These are phyloP conservation scores for Solanum aculeatissimum DNA, from an alignment of 305 asterid genomes.

Conservation along the genomic window DNA sequence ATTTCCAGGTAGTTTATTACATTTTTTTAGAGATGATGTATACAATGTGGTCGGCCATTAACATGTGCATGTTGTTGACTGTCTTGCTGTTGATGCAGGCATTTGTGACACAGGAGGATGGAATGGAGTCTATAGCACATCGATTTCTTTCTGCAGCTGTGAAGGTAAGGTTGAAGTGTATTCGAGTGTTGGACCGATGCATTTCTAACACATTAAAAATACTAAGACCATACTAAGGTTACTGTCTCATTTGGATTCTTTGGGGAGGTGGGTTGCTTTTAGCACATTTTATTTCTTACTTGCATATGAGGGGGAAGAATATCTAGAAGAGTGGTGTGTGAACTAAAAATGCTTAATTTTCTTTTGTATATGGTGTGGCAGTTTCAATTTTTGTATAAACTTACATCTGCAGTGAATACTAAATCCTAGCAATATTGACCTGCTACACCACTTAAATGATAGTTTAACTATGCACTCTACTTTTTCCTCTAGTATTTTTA, in stretches of 20 bases:
- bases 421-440: background rate
- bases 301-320: background rate
- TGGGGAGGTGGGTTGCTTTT: background rate
- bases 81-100: slow-evolving; percentile 43
- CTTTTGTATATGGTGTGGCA: background rate
- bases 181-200: background rate
- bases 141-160: slow-evolving; percentile 94
- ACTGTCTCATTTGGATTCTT: background rate
- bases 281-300: background rate
- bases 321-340: background rate
- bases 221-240: background rate
- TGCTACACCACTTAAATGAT: background rate
- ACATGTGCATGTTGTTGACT: background rate
- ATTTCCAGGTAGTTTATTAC: slow-evolving; percentile 51
- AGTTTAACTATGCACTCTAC: background rate
- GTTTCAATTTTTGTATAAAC: background rate
- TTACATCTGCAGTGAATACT: background rate
- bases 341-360: background rate
- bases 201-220: background rate
- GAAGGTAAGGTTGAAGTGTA: slow-evolving; percentile 36
- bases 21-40: background rate
- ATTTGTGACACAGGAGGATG: slow-evolving; percentile 83
- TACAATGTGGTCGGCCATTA: background rate
- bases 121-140: slow-evolving; percentile 93
- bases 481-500: background rate